phyloP scores from a whole-genome alignment of 208 protist species.

The Sergeia podlipaevii region DNA sequence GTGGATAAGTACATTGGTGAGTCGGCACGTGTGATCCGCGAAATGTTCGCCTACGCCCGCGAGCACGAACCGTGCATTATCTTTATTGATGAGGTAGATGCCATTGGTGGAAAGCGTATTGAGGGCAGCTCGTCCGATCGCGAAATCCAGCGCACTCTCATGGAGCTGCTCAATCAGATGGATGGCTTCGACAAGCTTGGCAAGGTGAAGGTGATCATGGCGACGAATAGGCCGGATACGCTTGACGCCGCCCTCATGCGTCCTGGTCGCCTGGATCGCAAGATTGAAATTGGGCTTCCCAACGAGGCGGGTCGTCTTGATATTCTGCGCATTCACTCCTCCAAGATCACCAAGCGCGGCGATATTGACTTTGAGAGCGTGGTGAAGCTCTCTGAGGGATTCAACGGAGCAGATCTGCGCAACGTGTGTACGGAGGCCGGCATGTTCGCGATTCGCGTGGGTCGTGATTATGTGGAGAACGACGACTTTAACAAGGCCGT shows the following conservation, averaged over 20 bases:
- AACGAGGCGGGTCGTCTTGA: conserved; percentile 97
- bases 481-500: conserved; percentile 99
- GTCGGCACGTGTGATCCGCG: conserved; percentile 97
- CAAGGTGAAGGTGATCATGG: conserved; percentile 99
- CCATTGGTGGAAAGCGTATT: conserved; percentile 98
- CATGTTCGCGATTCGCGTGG: conserved; percentile 98
- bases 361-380: conserved; percentile 99
- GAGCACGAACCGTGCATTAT: conserved; percentile 99
- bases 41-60: conserved; percentile 98
- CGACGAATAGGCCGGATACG: conserved; percentile 97
- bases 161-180: conserved; percentile 99
- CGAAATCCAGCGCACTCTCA: conserved; percentile 99
- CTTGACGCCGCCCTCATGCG: conserved; percentile 98
- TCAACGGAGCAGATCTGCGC: conserved; percentile 98
- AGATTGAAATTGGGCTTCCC: conserved; percentile 98
- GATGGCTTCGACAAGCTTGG: conserved; percentile 98
- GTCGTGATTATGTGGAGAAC: conserved; percentile 96
- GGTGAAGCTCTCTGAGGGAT: conserved; percentile 98
- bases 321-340: conserved; percentile 98
- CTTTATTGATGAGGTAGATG: conserved; percentile 99
- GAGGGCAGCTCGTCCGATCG: conserved; percentile 98
- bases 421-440: conserved; percentile 99
- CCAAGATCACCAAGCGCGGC: conserved; percentile 95
- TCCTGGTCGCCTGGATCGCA: conserved; percentile 95
- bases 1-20: conserved; percentile 99